phyloP scores from a whole-genome alignment of 129 eudicot genomes.

The carrot (Daucus carota) region DNA sequence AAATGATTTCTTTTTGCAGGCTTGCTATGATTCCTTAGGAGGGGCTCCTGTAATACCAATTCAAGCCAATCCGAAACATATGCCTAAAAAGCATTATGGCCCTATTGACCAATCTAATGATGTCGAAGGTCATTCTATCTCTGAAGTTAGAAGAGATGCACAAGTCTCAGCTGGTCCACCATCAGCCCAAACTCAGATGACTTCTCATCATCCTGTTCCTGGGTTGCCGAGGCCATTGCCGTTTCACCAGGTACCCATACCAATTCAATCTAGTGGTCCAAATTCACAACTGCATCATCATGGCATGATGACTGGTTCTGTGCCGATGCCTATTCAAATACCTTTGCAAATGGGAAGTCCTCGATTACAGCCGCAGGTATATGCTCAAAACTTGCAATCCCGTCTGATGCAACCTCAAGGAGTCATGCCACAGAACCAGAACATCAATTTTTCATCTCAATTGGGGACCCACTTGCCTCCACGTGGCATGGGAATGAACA shows the following conservation, averaged over 20 bases:
- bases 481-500: slow-evolving; percentile 53
- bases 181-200: slow-evolving; percentile 40
- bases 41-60: slow-evolving; percentile 32
- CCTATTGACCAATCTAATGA: slow-evolving; percentile 31
- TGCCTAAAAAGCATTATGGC: slow-evolving; percentile 42
- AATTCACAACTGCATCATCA: slow-evolving; percentile 68
- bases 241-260: slow-evolving; percentile 54
- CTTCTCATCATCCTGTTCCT: slow-evolving; percentile 44
- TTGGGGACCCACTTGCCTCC: slow-evolving; percentile 56
- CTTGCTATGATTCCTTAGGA: slow-evolving; percentile 41
- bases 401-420: slow-evolving; percentile 75
- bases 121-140: slow-evolving; percentile 29
- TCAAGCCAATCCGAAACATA: slow-evolving; percentile 44
- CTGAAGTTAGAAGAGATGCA: slow-evolving; percentile 40
- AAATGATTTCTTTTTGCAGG: slow-evolving; percentile 33
- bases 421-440: slow-evolving; percentile 64
- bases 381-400: slow-evolving; percentile 51
- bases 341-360: slow-evolving; percentile 49
- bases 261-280: slow-evolving; percentile 59
- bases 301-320: slow-evolving; percentile 42
- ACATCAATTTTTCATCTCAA: slow-evolving; percentile 45
- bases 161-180: slow-evolving; percentile 36
- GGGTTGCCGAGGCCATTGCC: slow-evolving; percentile 46
- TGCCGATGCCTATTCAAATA: slow-evolving; percentile 56
- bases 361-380: slow-evolving; percentile 46